A percentile compares a stretch with the other conserved stretches of the same genome.
Evolutionary conservation across 495 filamentous ascomycete genomes (phyloP).

Genomic region (Mycothermus thermophilus): DNA sequence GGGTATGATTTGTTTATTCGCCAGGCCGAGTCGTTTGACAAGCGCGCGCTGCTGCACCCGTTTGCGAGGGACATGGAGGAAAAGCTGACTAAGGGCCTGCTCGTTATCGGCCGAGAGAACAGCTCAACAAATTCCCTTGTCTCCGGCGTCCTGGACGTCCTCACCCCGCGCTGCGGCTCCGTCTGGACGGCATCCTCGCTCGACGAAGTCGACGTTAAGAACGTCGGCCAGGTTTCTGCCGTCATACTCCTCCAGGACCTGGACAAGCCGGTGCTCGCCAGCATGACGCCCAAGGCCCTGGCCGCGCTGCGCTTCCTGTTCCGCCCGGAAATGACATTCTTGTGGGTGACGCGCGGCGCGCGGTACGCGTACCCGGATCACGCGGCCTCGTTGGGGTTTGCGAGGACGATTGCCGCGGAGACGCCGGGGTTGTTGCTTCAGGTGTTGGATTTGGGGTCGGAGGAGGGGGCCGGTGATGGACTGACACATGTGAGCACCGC

Average conservation of each 20-base stretch:
- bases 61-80: not conserved
- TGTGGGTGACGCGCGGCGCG: constrained; percentile 26
- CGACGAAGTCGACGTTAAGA: too few relatives aligned
- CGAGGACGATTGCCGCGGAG: constrained; percentile 29
- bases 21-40: constrained; percentile 15
- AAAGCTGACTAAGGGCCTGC: constrained; percentile 13
- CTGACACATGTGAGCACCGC: constrained; percentile 7
- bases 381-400: constrained; percentile 30
- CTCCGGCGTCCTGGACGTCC: too few relatives aligned
- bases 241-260: constrained; percentile 27
- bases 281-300: constrained; percentile 21
- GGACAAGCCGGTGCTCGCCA: constrained; percentile 21
- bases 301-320: constrained; percentile 21
- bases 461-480: not conserved
- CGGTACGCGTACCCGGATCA: constrained; percentile 18
- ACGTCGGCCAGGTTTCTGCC: constrained; percentile 15
- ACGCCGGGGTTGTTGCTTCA: constrained; percentile 25
- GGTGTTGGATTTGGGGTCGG: constrained; percentile 26
- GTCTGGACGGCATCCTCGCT: too few relatives aligned
- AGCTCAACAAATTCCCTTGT: too few relatives aligned
- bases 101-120: constrained; percentile 26
- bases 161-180: too few relatives aligned
- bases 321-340: constrained; percentile 21
- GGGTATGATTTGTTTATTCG: constrained; percentile 25
- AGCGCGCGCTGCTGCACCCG: constrained; percentile 8